These are phyloP conservation scores for Andrographis paniculata DNA, from an alignment of 305 asterid genomes.

Conservation along the genomic window DNA sequence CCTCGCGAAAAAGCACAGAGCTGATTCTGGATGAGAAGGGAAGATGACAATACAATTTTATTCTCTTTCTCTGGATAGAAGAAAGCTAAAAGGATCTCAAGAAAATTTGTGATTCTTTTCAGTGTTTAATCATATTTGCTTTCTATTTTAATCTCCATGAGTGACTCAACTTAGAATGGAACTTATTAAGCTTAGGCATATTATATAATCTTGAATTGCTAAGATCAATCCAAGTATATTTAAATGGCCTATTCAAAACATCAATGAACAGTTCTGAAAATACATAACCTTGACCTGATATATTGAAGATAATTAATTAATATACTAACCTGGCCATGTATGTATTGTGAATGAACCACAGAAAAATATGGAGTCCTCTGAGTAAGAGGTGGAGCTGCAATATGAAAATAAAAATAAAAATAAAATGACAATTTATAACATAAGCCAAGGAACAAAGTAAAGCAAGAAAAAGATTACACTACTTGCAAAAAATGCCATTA, in stretches of 20 bases:
- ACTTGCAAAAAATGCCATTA: not conserved
- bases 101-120: not conserved
- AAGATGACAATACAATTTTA: conserved; percentile 12
- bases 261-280: not conserved
- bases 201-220: too few relatives aligned
- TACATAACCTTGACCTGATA: not conserved
- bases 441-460: not conserved
- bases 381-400: conserved; percentile 1
- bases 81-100: not conserved
- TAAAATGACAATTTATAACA: not conserved
- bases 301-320: not conserved
- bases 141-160: not conserved
- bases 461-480: not conserved
- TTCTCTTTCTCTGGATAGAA: not conserved
- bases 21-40: conserved; percentile 27
- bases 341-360: not conserved
- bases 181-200: too few relatives aligned
- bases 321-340: not conserved
- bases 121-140: not conserved
- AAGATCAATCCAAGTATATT: too few relatives aligned
- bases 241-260: too few relatives aligned
- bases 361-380: not conserved
- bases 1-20: conserved; percentile 1
- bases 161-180: too few relatives aligned
- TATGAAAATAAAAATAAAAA: not conserved